Base-by-base conservation (phyloP, 805 yeast species). In the Kazachstania martiniae region DNA sequence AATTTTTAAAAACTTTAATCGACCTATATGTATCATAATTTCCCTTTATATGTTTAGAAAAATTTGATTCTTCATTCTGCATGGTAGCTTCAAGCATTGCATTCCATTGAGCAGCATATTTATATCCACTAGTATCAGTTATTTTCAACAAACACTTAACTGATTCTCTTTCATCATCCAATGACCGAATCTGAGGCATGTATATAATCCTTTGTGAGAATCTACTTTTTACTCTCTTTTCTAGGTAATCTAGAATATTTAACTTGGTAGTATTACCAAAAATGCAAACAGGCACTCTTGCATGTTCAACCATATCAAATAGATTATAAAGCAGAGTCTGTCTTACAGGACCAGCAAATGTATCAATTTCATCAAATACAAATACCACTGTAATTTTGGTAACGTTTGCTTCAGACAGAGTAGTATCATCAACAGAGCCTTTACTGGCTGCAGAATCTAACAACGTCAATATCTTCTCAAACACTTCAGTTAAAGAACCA, bases 211-310 rank as follows among this genome's bases (percentile, higher is more conserved):
- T 61, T 49, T 89, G 95, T 12, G 91, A 77, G 53, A 87, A 91
- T 41, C 99, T 62, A 35, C 93, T 78, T 43, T 85, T 70, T 1
- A 91, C 97, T 46, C 99, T 68, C 49, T 89, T 91, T 49, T 91
- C 99, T 28, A 91, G 61, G 44, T 74, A 65, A 44, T 89, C 96
- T 31, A 87, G 65, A 1, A 85, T 68, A 5, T 82, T 83, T 30
- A 84, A 63, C 33, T 78, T 75, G 1, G 87, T 68, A 1, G 93
- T 77, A 9, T 79, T 57, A 2, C 97, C 96, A 29, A 91, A 55
- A 5, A 89, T 82, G 32, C 91, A 71, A 4, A 87, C 74, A 1
- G 95, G 94, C 2, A 71, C 65, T 13, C 74, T 66, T 28, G 74
- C 62, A 35, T 60, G 68, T 49, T 85, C 94, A 2, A 94, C 76